A percentile compares a stretch with the other conserved stretches of the same genome.
Conservation (phyloP, 371 early-diverging fungal genomes). For the Zopfochytrium polystomum region DNA sequence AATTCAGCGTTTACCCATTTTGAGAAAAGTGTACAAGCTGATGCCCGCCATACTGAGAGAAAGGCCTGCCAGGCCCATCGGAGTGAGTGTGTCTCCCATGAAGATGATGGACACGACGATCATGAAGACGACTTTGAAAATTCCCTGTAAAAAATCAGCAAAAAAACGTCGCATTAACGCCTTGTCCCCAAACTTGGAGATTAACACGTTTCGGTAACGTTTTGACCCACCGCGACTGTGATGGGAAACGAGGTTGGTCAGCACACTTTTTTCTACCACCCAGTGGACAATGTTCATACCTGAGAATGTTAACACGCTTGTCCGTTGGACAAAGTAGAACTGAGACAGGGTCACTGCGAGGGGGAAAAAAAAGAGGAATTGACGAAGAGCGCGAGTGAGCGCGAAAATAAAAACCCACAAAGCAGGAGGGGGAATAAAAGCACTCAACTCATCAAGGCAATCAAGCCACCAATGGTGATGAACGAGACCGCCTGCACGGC, state of each 20-base stretch:
- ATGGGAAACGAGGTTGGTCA: not conserved
- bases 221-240: too few species aligned
- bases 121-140: conserved; percentile 79
- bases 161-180: too few species aligned
- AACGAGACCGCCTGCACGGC: conserved; percentile 4
- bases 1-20: too few species aligned
- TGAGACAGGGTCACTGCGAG: conserved; percentile 71
- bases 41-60: conserved; percentile 72
- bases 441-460: conserved; percentile 12
- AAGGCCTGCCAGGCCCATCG: conserved; percentile 64
- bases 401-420: not conserved
- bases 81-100: conserved; percentile 69
- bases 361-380: not conserved
- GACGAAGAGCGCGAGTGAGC: too few species aligned
- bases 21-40: conserved; percentile 33
- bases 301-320: conserved; percentile 83
- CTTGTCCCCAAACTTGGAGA: too few species aligned
- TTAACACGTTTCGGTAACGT: too few species aligned
- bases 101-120: conserved; percentile 60
- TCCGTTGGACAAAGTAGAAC: conserved; percentile 73
- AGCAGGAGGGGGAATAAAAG: too few species aligned
- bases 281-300: conserved; percentile 43
- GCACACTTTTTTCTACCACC: not conserved
- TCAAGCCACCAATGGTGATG: conserved; percentile 11
- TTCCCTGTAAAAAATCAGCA: conserved; percentile 48